Base-by-base conservation (phyloP, 78 protist species). In the Dictyostelium firmibasis region DNA sequence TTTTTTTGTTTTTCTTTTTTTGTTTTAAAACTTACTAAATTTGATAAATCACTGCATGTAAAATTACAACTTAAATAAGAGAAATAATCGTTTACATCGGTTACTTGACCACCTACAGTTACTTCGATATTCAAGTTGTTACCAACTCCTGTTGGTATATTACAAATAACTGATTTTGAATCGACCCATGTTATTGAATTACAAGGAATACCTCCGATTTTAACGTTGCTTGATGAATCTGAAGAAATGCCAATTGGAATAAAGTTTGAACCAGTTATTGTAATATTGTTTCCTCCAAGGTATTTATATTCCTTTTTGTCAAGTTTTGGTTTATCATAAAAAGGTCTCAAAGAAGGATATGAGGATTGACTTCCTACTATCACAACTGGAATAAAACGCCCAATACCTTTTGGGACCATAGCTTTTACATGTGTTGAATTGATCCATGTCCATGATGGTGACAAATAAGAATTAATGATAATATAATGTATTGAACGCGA, bases 71-170 rank as follows among this genome's bases (percentile, higher is more conserved):
- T 36, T 16, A 20, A 67, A 67, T 67, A 67, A 27, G 75, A 67
- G 10, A 67, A 67, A 9, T 67, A 67, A 25, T 20, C 0, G 27
- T 67, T 67, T 67, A 25, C 6, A 13, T 18, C 47, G 4, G 53
- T 25, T 7, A 23, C 2, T 70, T 43, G 67, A 29, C 14, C 38
- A 29, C 91, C 91, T 29, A 84, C 67, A 3, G 13, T 25, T 7
- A 84, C 67, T 9, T 70, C 50, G 29, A 84, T 84, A n/a, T 8
- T 10, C 29, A 36, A 10, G 13, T 31, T 60, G 10, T 25, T 64
- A 27, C 91, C 91, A 2, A 62, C 8, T 13, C 91, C 91, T 6
- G 27, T 41, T 35, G 91, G 91, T 20, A 44, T 60, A 25, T 84
- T 35, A 84, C 91, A 84, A n/a, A 23, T 70, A 4, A 84, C 43